Evolutionary conservation across 257 asterid genomes (phyloP).

Genomic region (Paulownia fortunei): DNA sequence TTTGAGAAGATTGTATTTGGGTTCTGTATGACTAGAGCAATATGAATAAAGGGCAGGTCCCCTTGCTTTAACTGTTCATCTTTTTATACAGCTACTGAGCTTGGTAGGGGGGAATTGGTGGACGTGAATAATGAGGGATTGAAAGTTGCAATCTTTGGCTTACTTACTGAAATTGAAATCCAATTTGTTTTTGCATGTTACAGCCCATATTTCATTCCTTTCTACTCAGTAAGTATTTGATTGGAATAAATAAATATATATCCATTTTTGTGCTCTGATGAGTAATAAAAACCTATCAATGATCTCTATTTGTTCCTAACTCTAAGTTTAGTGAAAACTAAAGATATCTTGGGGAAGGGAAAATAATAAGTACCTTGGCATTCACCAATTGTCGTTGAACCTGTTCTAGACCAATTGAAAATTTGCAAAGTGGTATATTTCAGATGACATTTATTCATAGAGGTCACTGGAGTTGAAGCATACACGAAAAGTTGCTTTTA

Average conservation of each 20-base stretch:
- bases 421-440: background rate
- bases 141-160: background rate
- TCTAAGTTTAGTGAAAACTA: too few relatives aligned
- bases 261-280: background rate
- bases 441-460: background rate
- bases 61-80: background rate
- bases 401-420: background rate
- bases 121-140: conserved; percentile 8
- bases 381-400: background rate
- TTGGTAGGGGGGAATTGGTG: background rate
- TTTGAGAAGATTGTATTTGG: background rate
- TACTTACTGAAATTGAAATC: background rate
- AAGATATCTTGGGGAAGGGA: too few relatives aligned
- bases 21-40: background rate
- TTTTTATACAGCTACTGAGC: background rate
- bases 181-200: background rate
- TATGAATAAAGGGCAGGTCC: background rate
- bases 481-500: background rate
- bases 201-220: background rate
- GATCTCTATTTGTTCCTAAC: too few relatives aligned
- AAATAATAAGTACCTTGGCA: background rate
- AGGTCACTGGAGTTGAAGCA: background rate
- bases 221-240: background rate
- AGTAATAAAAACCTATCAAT: background rate
- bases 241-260: background rate